Percentiles rank a stretch among this genome's conserved stretches.
These are phyloP conservation scores for Trypanosomatidae sp. DNA, from an alignment of 208 protist species.

Conservation along the genomic window DNA sequence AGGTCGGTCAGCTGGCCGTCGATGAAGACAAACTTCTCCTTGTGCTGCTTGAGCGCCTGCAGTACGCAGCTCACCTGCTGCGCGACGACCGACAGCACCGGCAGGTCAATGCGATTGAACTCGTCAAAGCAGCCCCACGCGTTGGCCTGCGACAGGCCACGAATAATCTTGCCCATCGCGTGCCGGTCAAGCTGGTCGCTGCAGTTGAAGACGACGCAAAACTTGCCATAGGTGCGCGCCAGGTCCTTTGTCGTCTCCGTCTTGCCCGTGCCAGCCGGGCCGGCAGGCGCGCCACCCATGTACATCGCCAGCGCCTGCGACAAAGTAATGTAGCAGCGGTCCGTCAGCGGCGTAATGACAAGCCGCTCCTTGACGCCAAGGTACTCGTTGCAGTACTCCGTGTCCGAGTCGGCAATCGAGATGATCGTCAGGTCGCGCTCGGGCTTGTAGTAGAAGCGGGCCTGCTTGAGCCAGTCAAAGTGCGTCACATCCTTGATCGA, in stretches of 20 bases:
- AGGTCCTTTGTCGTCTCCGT: constrained; percentile 95
- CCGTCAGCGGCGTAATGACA: constrained; percentile 90
- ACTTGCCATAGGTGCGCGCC: constrained; percentile 90
- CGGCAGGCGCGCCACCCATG: constrained; percentile 94
- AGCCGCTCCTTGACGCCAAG: constrained; percentile 92
- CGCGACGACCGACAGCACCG: constrained; percentile 90
- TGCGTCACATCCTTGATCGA: constrained; percentile 82
- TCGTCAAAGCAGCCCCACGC: constrained; percentile 92
- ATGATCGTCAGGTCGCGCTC: constrained; percentile 87
- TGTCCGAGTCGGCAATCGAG: constrained; percentile 89
- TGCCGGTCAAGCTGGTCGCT: constrained; percentile 90
- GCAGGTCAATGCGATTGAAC: constrained; percentile 93
- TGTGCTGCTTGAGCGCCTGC: constrained; percentile 87
- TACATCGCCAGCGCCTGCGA: constrained; percentile 94
- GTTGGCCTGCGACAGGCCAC: constrained; percentile 89
- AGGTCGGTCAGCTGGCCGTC: constrained; percentile 86
- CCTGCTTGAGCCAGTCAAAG: constrained; percentile 93
- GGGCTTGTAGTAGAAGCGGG: constrained; percentile 89
- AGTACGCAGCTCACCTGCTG: constrained; percentile 91
- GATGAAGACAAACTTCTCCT: constrained; percentile 90
- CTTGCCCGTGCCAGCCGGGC: constrained; percentile 95
- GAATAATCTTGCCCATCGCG: constrained; percentile 92
- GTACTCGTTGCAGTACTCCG: constrained; percentile 94
- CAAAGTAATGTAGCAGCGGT: constrained; percentile 95
- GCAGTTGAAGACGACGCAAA: constrained; percentile 93